Conservation (phyloP, 2,329 filamentous ascomycete species). For the Calonectria hongkongensis region DNA sequence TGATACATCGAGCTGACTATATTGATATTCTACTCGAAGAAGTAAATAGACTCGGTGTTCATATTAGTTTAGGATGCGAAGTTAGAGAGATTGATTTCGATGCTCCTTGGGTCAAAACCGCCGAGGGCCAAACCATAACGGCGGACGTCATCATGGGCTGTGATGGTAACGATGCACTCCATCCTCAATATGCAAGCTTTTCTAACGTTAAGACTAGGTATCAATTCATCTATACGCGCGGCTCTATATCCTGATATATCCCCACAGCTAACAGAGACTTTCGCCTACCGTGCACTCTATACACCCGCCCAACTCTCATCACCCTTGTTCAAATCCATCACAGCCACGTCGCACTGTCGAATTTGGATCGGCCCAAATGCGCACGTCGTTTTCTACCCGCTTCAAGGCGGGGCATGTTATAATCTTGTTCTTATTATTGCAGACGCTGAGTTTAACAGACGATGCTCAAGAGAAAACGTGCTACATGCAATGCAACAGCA, state of each 20-base stretch:
- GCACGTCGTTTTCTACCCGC: slow-evolving; percentile 15
- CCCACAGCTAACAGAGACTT: not conserved
- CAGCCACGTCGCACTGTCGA: not conserved
- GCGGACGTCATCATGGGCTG: slow-evolving; percentile 43
- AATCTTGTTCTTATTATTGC: slow-evolving; percentile 21
- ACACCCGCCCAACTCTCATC: not conserved
- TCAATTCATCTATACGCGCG: slow-evolving; percentile 5
- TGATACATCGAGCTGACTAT: slow-evolving; percentile 43
- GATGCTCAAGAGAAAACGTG: not conserved
- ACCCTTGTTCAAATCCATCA: not conserved
- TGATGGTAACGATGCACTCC: slow-evolving; percentile 37
- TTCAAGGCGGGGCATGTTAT: not conserved
- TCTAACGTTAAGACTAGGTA: slow-evolving; percentile 15
- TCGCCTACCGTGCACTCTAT: slow-evolving; percentile 13
- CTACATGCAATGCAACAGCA: not conserved
- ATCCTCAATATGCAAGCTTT: not conserved
- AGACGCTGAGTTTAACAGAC: not conserved
- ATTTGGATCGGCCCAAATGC: slow-evolving; percentile 16
- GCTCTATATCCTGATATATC: not conserved
- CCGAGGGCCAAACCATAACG: slow-evolving; percentile 27
- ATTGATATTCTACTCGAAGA: slow-evolving; percentile 37
- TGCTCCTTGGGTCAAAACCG: slow-evolving; percentile 31
- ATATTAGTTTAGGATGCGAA: slow-evolving; percentile 32
- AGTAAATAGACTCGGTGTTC: slow-evolving; percentile 12
- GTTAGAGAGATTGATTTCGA: slow-evolving; percentile 36